Base-by-base conservation (phyloP, 257 asterid genomes). In the Thymus quinquecostatus region DNA sequence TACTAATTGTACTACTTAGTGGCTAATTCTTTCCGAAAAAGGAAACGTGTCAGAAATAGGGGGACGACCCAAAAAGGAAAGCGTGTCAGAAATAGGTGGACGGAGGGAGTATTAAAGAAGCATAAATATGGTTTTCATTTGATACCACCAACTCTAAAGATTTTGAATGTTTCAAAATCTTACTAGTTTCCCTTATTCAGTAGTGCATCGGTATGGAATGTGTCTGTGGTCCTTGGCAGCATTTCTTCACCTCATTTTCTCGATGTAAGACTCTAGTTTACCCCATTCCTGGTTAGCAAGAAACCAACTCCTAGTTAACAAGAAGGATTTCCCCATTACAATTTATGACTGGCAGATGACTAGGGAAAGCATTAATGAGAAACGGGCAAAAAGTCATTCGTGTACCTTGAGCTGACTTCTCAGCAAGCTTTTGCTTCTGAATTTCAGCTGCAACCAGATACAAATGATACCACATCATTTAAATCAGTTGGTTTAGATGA, bases 181-280 rank as follows among this genome's bases (percentile, higher is more conserved):
- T 73, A 79, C 45, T 60, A 10, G 69, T 63, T 21, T 60, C 70
- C 68, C 78, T 72, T 83, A 69, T 48, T 76, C 85, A 1, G 75
- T 60, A 5, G 94, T 76, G 75, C 89, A 94, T 60, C 96, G 88
- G 82, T 95, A 95, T 30, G 98, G 99, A 73, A 95, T 75, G 69
- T 69, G 89, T 70, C 94, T 78, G 78, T 87, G 98, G 77, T 95
- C 98, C 85, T 95, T 92, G 2, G 96, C 78, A 63, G 96, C 95
- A 73, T 95, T 95, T 77, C 83, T 95, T 84, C 79, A 84, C 48
- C 98, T 83, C 88, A 73, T 89, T 74, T 87, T 95, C 88, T 92
- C 96, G 0, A 92, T 86, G 74, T 79, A 95, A 1, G 98, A 64
- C 74, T 95, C 97, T 4, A 92, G 86, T 84, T 95, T 92, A 43